These are phyloP conservation scores for Trametes gibbosa DNA, from an alignment of 768 basidiomycete genomes.

Conservation along the genomic window DNA sequence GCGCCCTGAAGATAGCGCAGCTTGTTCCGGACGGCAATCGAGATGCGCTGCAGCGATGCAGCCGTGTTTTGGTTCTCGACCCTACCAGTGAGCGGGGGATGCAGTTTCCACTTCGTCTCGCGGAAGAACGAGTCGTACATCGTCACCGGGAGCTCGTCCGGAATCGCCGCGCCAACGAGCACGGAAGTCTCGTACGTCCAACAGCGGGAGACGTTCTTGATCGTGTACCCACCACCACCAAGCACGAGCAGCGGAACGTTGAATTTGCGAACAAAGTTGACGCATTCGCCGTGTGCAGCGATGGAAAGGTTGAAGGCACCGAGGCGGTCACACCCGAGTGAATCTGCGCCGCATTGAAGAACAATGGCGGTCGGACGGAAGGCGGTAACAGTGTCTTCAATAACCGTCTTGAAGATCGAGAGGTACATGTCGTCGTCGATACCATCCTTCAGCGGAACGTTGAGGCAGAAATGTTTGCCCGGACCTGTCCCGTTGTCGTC, in stretches of 20 bases:
- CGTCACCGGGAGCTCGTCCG: constrained; percentile 84
- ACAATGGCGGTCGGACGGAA: constrained; percentile 92
- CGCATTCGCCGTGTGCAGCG: constrained; percentile 96
- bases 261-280: constrained; percentile 93
- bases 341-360: constrained; percentile 96
- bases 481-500: constrained; percentile 87
- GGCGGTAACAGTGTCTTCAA: constrained; percentile 87
- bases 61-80: constrained; percentile 92
- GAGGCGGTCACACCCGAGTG: constrained; percentile 88
- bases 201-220: constrained; percentile 96
- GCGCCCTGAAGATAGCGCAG: constrained; percentile 91
- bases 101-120: constrained; percentile 88
- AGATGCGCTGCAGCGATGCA: constrained; percentile 80
- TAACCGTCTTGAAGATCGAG: constrained; percentile 91
- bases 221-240: constrained; percentile 95
- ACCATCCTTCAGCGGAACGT: constrained; percentile 93
- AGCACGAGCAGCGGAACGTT: constrained; percentile 87
- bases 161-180: constrained; percentile 77
- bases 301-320: constrained; percentile 98
- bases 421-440: constrained; percentile 98
- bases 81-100: constrained; percentile 86
- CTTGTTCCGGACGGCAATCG: constrained; percentile 82
- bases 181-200: constrained; percentile 99
- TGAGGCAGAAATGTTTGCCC: constrained; percentile 93
- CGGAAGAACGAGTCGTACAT: constrained; percentile 92